A percentile compares a stretch with the other conserved stretches of the same genome.
phyloP scores from a whole-genome alignment of 305 asterid genomes.

The Ilex paraguariensis region DNA sequence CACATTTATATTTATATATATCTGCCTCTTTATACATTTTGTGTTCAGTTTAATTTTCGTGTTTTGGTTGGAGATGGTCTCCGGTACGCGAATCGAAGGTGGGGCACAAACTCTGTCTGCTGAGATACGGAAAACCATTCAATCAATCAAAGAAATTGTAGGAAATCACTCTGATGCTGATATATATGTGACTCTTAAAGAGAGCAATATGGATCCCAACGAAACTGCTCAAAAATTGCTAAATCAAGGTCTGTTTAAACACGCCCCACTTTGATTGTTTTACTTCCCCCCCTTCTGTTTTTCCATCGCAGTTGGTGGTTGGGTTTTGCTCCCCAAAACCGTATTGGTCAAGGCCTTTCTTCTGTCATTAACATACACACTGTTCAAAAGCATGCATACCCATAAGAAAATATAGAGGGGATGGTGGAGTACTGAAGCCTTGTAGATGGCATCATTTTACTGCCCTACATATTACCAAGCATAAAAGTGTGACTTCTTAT shows the following conservation, averaged over 20 bases:
- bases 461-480: no score
- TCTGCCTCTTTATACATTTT: no score
- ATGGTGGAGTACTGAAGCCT: no score
- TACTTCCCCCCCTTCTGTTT: background rate
- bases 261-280: background rate
- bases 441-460: no score
- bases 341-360: no score
- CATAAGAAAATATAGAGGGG: no score
- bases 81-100: constrained; percentile 56
- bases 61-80: constrained; percentile 44
- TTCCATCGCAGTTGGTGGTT: background rate
- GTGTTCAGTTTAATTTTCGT: background rate
- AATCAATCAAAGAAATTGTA: constrained; percentile 77
- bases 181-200: constrained; percentile 77
- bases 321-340: no score
- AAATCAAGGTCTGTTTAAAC: constrained; percentile 51
- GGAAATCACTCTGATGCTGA: constrained; percentile 87
- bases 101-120: constrained; percentile 67
- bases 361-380: no score
- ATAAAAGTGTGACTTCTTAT: no score
- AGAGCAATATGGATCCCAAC: constrained; percentile 92
- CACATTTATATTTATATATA: no score
- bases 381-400: no score
- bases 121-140: constrained; percentile 71
- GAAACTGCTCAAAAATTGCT: constrained; percentile 92